Evolutionary conservation across 768 basidiomycete genomes (phyloP).

Genomic region (Termitomyces bulborhizus): DNA sequence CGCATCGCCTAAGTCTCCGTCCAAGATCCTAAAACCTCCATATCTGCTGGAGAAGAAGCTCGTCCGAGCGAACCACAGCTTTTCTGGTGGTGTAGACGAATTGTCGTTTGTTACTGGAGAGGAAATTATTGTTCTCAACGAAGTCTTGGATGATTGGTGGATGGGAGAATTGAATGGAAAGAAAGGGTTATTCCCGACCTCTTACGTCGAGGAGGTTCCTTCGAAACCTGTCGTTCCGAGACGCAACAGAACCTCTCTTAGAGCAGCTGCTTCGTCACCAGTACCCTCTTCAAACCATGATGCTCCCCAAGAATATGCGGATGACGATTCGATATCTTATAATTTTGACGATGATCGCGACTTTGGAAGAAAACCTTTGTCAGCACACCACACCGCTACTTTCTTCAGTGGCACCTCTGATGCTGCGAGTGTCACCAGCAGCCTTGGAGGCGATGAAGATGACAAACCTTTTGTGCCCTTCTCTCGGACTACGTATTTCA

Average conservation of each 20-base stretch:
- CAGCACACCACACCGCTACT: slow-evolving; percentile 32
- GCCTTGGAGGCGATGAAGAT: slow-evolving; percentile 38
- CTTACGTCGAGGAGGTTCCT: slow-evolving; percentile 56
- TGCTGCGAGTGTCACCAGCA: slow-evolving; percentile 37
- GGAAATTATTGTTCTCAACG: slow-evolving; percentile 68
- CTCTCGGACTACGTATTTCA: slow-evolving; percentile 3
- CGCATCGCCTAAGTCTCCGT: slow-evolving; percentile 25
- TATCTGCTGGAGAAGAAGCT: slow-evolving; percentile 45
- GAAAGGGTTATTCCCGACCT: slow-evolving; percentile 77
- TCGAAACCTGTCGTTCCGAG: slow-evolving; percentile 24
- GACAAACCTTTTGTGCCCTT: slow-evolving; percentile 22
- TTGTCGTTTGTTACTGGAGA: slow-evolving; percentile 69
- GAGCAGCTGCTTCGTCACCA: slow-evolving; percentile 2
- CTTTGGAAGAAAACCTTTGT: slow-evolving; percentile 36
- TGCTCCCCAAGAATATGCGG: background rate
- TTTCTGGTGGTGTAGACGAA: slow-evolving; percentile 71
- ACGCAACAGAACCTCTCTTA: slow-evolving; percentile 12
- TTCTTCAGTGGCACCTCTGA: slow-evolving; percentile 38
- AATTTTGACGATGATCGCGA: slow-evolving; percentile 45
- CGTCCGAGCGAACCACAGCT: slow-evolving; percentile 72
- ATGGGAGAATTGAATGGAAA: slow-evolving; percentile 69
- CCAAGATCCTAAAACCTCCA: slow-evolving; percentile 44
- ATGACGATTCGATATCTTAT: slow-evolving; percentile 16
- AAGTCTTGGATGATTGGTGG: slow-evolving; percentile 91
- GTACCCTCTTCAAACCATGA: background rate